A percentile compares a stretch with the other conserved stretches of the same genome.
These are phyloP conservation scores for Zanthoxylum bungeanum DNA, from an alignment of 345 rosid genomes.

Conservation along the genomic window DNA sequence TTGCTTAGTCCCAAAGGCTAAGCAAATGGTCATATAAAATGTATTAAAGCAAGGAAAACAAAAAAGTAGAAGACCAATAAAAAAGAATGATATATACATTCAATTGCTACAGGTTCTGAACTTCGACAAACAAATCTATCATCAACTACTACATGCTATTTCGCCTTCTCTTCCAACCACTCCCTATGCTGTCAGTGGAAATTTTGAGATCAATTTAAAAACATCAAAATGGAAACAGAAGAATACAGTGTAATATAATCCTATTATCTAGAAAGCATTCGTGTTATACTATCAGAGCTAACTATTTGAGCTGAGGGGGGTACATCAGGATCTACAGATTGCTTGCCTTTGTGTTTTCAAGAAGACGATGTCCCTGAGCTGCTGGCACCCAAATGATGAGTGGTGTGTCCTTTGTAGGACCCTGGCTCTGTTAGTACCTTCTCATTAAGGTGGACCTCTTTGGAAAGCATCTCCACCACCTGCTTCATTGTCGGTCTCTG, in stretches of 20 bases:
- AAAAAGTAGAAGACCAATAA: neutral
- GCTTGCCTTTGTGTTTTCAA: conserved; percentile 42
- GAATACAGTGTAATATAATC: too few species aligned
- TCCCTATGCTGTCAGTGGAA: neutral
- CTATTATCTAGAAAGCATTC: conserved; percentile 78
- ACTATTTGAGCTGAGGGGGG: conserved; percentile 21
- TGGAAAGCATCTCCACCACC: conserved; percentile 83
- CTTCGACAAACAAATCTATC: neutral
- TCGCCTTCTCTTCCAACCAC: too few species aligned
- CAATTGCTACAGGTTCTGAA: neutral
- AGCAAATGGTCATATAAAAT: neutral
- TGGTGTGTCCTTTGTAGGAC: conserved; percentile 32
- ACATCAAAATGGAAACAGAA: neutral
- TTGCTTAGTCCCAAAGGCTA: neutral
- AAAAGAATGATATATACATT: neutral
- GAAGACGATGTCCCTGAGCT: conserved; percentile 49
- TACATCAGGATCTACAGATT: conserved; percentile 24
- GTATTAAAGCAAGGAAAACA: neutral
- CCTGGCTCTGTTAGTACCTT: conserved; percentile 63
- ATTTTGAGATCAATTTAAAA: neutral
- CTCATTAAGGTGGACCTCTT: conserved; percentile 63
- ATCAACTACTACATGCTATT: neutral
- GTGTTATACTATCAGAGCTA: conserved; percentile 30
- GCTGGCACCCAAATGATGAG: conserved; percentile 25
- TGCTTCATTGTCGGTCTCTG: conserved; percentile 85